phyloP scores from a whole-genome alignment of 345 rosid species.

The Euclidium syriacum region DNA sequence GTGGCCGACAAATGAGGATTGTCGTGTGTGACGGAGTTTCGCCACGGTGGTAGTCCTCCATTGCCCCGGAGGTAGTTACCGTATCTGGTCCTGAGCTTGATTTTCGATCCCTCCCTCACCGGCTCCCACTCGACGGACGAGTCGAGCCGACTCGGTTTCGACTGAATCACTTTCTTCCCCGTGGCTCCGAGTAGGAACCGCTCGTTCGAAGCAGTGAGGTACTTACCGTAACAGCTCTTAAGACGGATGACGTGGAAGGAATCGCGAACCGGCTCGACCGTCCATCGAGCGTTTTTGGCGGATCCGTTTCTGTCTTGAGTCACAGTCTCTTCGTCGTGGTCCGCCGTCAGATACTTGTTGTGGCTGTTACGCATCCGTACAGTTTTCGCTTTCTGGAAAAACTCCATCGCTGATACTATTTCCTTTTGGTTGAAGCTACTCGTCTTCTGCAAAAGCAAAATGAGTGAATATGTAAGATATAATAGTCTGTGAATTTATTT shows the following conservation, averaged over 20 bases:
- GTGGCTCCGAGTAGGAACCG: constrained; percentile 74
- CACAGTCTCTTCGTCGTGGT: constrained; percentile 68
- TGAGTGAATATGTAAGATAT: not conserved
- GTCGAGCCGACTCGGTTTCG: constrained; percentile 44
- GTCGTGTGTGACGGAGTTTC: constrained; percentile 76
- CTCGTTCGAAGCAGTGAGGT: constrained; percentile 78
- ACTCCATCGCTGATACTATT: constrained; percentile 51
- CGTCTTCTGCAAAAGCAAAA: constrained; percentile 3
- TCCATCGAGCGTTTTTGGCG: constrained; percentile 57
- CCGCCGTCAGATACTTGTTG: constrained; percentile 68
- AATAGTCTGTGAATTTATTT: not conserved
- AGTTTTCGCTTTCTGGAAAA: constrained; percentile 66
- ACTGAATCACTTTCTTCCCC: constrained; percentile 68
- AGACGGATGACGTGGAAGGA: constrained; percentile 51
- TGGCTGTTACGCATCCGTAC: constrained; percentile 72
- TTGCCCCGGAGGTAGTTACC: constrained; percentile 72
- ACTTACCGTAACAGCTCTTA: constrained; percentile 59
- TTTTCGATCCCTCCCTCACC: constrained; percentile 41
- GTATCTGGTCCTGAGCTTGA: constrained; percentile 51
- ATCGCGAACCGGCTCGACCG: constrained; percentile 55
- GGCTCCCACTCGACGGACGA: constrained; percentile 79
- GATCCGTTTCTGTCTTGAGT: constrained; percentile 63
- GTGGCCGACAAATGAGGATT: constrained; percentile 55
- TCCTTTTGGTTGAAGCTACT: constrained; percentile 15
- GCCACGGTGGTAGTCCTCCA: constrained; percentile 71